Conservation (phyloP, 75 land plant species). For the Selaginella moellendorffii region DNA sequence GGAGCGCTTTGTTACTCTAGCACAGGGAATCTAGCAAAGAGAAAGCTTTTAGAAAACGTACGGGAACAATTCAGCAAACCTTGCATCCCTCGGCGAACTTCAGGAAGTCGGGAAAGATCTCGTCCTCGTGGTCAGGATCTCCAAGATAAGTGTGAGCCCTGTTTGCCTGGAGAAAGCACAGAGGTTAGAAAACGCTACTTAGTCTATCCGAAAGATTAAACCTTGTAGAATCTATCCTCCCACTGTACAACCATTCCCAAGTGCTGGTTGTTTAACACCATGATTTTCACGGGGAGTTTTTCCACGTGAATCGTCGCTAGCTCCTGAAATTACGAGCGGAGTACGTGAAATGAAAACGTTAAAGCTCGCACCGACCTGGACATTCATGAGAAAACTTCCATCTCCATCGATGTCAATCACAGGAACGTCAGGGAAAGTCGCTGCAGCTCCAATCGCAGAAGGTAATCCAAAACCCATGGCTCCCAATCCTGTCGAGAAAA, state of each 20-base stretch:
- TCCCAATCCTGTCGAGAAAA: constrained; percentile 28
- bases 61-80: constrained; percentile 9
- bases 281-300: constrained; percentile 68
- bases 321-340: constrained; percentile 16
- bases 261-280: constrained; percentile 85
- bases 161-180: constrained; percentile 25
- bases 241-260: constrained; percentile 91
- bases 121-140: constrained; percentile 49
- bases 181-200: background rate
- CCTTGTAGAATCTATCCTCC: constrained; percentile 85
- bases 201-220: background rate
- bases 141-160: constrained; percentile 81
- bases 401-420: constrained; percentile 91
- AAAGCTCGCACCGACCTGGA: constrained; percentile 22
- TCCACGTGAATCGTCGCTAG: constrained; percentile 64
- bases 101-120: constrained; percentile 70
- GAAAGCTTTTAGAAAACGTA: background rate
- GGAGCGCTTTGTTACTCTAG: constrained; percentile 40
- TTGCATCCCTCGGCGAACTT: constrained; percentile 64
- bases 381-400: constrained; percentile 82
- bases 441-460: constrained; percentile 86
- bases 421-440: constrained; percentile 41
- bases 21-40: constrained; percentile 34
- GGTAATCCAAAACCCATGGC: constrained; percentile 97
- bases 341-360: background rate